Base-by-base conservation (phyloP, 2,329 filamentous ascomycete species). In the Aspergillus tanneri region DNA sequence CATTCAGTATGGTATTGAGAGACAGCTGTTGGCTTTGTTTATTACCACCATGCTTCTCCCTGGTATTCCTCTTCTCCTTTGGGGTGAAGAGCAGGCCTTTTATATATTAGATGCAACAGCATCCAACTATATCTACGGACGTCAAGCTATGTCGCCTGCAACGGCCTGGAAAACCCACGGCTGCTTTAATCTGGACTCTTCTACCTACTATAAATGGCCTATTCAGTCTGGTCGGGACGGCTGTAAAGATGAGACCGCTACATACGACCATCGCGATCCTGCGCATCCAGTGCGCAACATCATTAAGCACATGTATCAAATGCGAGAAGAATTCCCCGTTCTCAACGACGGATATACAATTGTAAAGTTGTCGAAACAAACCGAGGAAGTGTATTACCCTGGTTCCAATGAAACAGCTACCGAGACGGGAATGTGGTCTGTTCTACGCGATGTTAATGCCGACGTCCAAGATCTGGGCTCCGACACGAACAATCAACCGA, bases 51-150 rank as follows among this genome's bases (percentile, higher is more conserved):
- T 85, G 42, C 69, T 82, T 38, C 72, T 85, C 61, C 82, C 82
- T 1, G 82, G 82, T 12, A 81, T 84, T 23, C 80, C 83, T 0
- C 62, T 83, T 24, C 65, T 84, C 11, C 73, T 79, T 12, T 86
- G 81, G 79, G 83, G 83, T n/a, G 83, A 86, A 60, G 83, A 86
- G 59, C 83, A 86, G 64, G 79, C 77, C 0, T 82, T 82, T 51
- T 85, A 85, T 56, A 69, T 84, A 0, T 67, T 85, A 2, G 83
- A 86, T 59, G 84, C 80, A 49, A 84, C 82, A 0, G 82, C 82
- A 4, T 69, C 71, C 47, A 85, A 86, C 58, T 86, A 86, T 59
- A 75, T 86, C 34, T 86, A 81, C 60, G 83, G 83, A 18, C 78
- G 83, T 56, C 79, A 82, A 60, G 69, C 83, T 2, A 84, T 86